Evolutionary conservation across 2,329 filamentous ascomycete genomes (phyloP), one percentile per base, ranked within the genome.

Genomic region (Fusarium pseudograminearum): DNA sequence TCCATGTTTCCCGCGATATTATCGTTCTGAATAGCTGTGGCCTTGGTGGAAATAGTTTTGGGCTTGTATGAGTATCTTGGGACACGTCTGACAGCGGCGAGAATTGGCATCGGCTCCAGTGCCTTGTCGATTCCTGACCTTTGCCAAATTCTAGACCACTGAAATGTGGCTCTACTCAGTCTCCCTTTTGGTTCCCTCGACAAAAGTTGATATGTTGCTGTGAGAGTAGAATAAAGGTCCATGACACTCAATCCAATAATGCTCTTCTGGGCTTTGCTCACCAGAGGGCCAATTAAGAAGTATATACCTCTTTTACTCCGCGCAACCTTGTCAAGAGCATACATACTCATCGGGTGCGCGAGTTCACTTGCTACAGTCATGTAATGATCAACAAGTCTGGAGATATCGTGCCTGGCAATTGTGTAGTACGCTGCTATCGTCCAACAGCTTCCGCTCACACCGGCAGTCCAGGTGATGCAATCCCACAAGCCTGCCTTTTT

Each of bases 381-480:
- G 1, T 73, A 73, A 15, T 74, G 73, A 1, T 58, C 60, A 0
- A 60, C 58, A 4, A 74, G 20, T 10, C 40, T 57, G 3, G 58
- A 57, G 1, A 60, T 42, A 5, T 72, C 69, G 18, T 70, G 69
- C 0, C 71, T 52, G 0, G 73, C 73, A 3, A 74, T 69, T 3
- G 73, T 74, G 7, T 74, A 74, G 22, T 74, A 74, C 0, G 69
- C 69, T 2, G 66, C 70, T 1, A 74, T 15, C 0, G 73, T 72
- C 73, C 73, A 74, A 20, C 73, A 74, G 16, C 70, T 74, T 2
- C 73, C 73, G 5, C 73, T 74, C 1, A 74, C 73, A 1, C 70
- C 73, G 0, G 73, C 67, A 4, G 56, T 62, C 73, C 73, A 74
- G 0, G 65, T 72, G 0, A 73, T 66, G 4, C 73, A 74, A 7